Evolutionary conservation across 495 filamentous ascomycete species (phyloP), one percentile per base, ranked within the genome.

Genomic region (Neurospora sp.): DNA sequence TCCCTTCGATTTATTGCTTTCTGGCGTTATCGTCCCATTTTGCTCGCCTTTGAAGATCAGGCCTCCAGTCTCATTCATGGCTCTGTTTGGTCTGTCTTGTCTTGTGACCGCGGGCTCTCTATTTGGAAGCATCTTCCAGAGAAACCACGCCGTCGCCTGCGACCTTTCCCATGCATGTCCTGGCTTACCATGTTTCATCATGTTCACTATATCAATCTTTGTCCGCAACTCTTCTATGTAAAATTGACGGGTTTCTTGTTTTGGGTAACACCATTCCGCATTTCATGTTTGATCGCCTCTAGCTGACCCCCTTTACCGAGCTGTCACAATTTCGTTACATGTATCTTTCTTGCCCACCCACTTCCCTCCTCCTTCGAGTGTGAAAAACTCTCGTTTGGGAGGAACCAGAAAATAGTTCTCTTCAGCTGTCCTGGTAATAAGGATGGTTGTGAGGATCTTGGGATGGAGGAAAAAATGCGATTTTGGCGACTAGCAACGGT

Each of bases 21-120:
- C 71, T 80, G 76, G 75, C 72, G 78, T 75, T 76, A 69, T 71
- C 73, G 35, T 20, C 39, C 35, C 31, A 31, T 39, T 18, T 60
- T 44, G 11, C 9, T 14, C 49, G 11, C 49, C 20, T 60, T 54
- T 5, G 20, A 60, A 60, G 10, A 60, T 27, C 49, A 27, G 11
- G 11, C 49, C 49, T 23, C 49, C 20, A 31, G 49, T 60, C 20
- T 12, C 20, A 60, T 14, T 6, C 10, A 14, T 14, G 11, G 2
- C 20, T 72, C 74, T 39, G 71, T 70, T 40, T 54, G 70, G 72
- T 76, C 41, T 40, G 70, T 72, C 72, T 74, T 72, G 79, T 69
- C 70, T 70, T 74, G 75, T 40, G 40, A 49, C 69, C 39, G 27
- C 69, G 70, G 31, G 71, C 23, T 23, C 69, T 42, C 44, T 72